Conservation (phyloP, 2,329 filamentous ascomycete genomes). For the Talaromyces sp. region DNA sequence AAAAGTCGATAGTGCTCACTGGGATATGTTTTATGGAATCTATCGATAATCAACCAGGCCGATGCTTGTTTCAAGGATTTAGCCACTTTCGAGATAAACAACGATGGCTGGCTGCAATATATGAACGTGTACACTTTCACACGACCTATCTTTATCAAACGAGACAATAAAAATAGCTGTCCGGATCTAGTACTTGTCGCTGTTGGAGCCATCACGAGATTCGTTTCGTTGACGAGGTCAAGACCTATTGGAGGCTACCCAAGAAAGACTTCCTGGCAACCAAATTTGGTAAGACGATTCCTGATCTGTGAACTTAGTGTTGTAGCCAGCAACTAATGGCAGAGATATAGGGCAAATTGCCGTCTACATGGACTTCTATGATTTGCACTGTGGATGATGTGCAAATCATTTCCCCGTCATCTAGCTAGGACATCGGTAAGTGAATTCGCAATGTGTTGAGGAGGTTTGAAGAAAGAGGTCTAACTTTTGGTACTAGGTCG, state of each 20-base stretch:
- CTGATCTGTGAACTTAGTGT: not conserved
- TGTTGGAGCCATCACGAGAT: not conserved
- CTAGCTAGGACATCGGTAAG: not conserved
- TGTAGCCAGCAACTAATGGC: not conserved
- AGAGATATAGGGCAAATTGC: not conserved
- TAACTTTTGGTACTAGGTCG: not conserved
- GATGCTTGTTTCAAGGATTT: too few species aligned
- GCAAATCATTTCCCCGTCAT: not conserved
- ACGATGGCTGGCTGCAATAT: too few species aligned
- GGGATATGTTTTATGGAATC: too few species aligned
- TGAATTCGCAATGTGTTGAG: not conserved
- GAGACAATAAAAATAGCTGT: not conserved
- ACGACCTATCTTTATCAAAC: not conserved
- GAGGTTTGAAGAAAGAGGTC: not conserved
- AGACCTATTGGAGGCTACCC: not conserved
- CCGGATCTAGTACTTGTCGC: not conserved
- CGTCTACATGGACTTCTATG: not conserved
- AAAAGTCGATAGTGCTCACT: too few species aligned
- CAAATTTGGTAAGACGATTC: not conserved
- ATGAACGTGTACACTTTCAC: too few species aligned
- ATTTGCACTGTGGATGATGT: not conserved
- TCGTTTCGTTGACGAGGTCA: not conserved
- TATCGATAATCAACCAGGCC: too few species aligned
- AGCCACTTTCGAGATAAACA: too few species aligned
- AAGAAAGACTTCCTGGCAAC: not conserved